Base-by-base conservation (phyloP, 768 basidiomycete genomes). In the Russula sp. region DNA sequence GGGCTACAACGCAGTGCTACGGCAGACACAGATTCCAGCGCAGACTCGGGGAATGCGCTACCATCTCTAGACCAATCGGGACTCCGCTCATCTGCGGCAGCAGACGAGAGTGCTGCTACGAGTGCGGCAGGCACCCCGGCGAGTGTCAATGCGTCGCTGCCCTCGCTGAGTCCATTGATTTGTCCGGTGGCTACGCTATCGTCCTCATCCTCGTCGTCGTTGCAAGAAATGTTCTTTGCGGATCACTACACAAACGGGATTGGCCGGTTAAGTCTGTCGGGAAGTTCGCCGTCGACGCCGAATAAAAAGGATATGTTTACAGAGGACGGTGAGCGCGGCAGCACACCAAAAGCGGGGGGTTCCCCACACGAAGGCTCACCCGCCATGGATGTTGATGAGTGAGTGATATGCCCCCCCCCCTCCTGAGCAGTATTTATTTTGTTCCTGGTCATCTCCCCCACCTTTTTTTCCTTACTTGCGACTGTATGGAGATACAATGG, bases 1-100 rank as follows among this genome's bases (percentile, higher is more conserved):
- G 91, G 92, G 6, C 74, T 93, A 43, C 87, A 90, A 65, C 81
- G 90, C 14, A 80, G 75, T 42, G 67, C 49, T 10, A 39, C 36
- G 25, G 20, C 42, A 1, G 66, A 60, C 10, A 47, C 47, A 7
- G 63, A 59, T 11, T 22, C 42, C 34, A 14, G 25, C 45, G 1
- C 51, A 3, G 11, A 16, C 16, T 25, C 53, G 2, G 32, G 36
- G 48, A 22, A 55, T 7, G 29, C 42, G 7, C 20, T 51, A 8
- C 32, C 64, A 41, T 53, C 66, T 10, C 54, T 66, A 10, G 64
- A 67, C 29, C 35, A 62, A 20, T 59, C 42, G 43, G 7, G 48
- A 6, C 66, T 59, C 45, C 66, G 66, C 20, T 58, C 60, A 18
- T 60, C 64, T 13, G 54, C 29, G 38, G 43, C 36, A 35, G 50